Evolutionary conservation across 208 protist genomes (phyloP), one percentile per base, ranked within the genome.

Genomic region (Wallacemonas rigidus): DNA sequence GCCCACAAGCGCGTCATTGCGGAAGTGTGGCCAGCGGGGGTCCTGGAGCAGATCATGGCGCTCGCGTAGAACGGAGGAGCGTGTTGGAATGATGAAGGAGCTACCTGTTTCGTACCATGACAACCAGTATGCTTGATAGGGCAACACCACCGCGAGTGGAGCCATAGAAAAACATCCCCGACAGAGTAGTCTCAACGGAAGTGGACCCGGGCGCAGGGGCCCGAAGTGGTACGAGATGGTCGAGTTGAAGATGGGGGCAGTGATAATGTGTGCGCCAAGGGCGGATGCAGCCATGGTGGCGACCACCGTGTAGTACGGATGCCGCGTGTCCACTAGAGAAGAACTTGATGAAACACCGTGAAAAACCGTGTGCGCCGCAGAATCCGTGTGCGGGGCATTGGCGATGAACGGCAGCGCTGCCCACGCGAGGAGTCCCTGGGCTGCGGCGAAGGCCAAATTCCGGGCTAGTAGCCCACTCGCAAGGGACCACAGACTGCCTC

Each of bases 401-500:
- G 40, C 77, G 71, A 3, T 58, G 56, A 41, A 70, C 3, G 17
- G 63, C 79, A 43, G 74, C n/a, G 43, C 60, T 11, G 60, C 12
- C 60, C 60, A 65, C 8, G 60, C 60, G n/a, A 48, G 55, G 4
- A 83, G 54, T 38, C 60, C 64, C 69, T 95, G 91, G 12, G 72
- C 72, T 0, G 79, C 60, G 15, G 76, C 71, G 58, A 83, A 92
- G 47, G 73, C 17, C 3, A 95, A 0, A 63, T 85, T 80, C 3
- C 78, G 53, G 11, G 72, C 74, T 15, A 87, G 83, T 1, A 90
- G 43, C 11, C 85, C 86, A 35, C 74, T 80, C 15, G 84, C 73
- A 2, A 95, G 77, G 7, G 91, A 91, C 88, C 91, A 95, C 17
- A 93, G 65, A 53, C 78, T 88, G n/a, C 91, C 91, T n/a, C 88